phyloP scores from a whole-genome alignment of 805 yeast genomes.

The Candida broadrunensis region DNA sequence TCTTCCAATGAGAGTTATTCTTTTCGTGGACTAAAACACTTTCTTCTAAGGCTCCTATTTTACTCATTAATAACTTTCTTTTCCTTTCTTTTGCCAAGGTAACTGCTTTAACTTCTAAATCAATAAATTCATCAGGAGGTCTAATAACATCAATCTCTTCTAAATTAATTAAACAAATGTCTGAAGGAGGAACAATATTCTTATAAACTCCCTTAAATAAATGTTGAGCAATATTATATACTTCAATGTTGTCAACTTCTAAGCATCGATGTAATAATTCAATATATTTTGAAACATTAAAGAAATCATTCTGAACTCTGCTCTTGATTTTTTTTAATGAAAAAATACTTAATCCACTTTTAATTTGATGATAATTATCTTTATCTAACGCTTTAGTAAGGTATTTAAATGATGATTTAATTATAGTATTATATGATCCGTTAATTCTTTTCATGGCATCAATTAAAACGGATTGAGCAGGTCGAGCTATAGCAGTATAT shows the following conservation, averaged over 20 bases:
- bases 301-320: conserved; percentile 56
- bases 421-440: conserved; percentile 59
- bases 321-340: conserved; percentile 54
- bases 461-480: conserved; percentile 66
- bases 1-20: conserved; percentile 54
- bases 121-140: conserved; percentile 61
- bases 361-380: conserved; percentile 48
- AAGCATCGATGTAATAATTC: conserved; percentile 53
- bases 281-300: conserved; percentile 47
- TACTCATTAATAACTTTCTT: conserved; percentile 38
- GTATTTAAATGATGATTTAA: conserved; percentile 47
- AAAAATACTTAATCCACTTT: conserved; percentile 63
- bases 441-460: conserved; percentile 68
- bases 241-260: conserved; percentile 51
- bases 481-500: conserved; percentile 63
- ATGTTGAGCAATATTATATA: conserved; percentile 52
- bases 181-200: conserved; percentile 30
- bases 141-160: conserved; percentile 42
- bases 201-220: conserved; percentile 39
- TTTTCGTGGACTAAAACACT: conserved; percentile 22
- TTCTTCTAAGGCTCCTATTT: conserved; percentile 44
- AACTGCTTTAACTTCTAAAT: conserved; percentile 57
- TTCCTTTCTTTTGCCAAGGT: conserved; percentile 62
- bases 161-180: conserved; percentile 49
- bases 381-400: conserved; percentile 48